Evolutionary conservation across 139 green algal species (phyloP), one percentile per base, ranked within the genome.

Genomic region (Pseudopediastrum boryanum): DNA sequence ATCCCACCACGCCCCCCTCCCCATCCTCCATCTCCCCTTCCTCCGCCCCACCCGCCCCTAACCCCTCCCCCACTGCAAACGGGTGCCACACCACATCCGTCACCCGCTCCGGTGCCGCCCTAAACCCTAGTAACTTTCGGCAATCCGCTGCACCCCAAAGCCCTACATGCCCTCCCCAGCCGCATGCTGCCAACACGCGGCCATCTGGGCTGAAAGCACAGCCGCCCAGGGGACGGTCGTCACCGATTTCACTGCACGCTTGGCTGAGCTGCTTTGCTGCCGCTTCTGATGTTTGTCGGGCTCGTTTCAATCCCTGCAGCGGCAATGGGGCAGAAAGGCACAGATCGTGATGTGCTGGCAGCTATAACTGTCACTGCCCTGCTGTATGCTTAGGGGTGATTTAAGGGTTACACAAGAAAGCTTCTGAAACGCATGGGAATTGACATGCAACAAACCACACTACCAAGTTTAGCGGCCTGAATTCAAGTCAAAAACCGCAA

Each of bases 1-100:
- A 31, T 41, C 50, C 69, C 25, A 58, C 78, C 16, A 50, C 75
- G 16, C 44, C 44, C 43, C 7, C 64, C n/a, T 61, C 79, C 25
- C 56, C 33, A n/a, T 19, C 6, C 0, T 35, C 27, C 75, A 27
- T 2, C 38, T 59, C 41, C 67, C 61, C n/a, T n/a, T n/a, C n/a
- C n/a, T n/a, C n/a, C n/a, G n/a, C n/a, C n/a, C n/a, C n/a, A n/a
- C n/a, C n/a, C n/a, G n/a, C n/a, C n/a, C n/a, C n/a, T n/a, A n/a
- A 38, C 7, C 41, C 46, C 29, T 35, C 50, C 16, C 25, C 41
- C 19, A 43, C 56, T 12, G 80, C 80, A 27, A 82, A n/a, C 1
- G 95, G 95, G 80, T 98, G 92, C 91, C 95, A 97, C 0, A 88
- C 91, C 8, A 98, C 68, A 46, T 88, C 91, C 2, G 95, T 98